phyloP scores from a whole-genome alignment of 2,329 filamentous ascomycete genomes.

The Cadophora malorum region DNA sequence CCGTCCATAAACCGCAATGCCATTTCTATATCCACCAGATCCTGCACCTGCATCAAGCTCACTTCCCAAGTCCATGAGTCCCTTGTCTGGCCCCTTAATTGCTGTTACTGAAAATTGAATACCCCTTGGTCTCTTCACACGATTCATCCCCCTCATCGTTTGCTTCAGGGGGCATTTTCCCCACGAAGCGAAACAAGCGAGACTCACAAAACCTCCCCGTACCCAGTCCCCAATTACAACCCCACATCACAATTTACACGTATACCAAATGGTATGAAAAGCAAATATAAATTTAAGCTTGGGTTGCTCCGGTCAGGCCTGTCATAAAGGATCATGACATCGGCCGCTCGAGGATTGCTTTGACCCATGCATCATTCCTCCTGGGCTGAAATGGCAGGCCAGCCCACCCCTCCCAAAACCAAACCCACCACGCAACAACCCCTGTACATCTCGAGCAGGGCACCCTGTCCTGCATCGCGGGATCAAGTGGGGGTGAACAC shows the following conservation, averaged over 20 bases:
- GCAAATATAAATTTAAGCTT: not conserved
- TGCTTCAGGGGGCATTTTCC: conserved; percentile 1
- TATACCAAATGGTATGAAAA: conserved; percentile 9
- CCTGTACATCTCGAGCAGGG: conserved; percentile 1
- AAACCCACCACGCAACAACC: conserved; percentile 2
- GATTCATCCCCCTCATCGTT: not conserved
- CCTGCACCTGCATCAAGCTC: not conserved
- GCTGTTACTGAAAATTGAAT: no score
- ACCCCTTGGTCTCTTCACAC: not conserved
- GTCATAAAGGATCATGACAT: conserved; percentile 10
- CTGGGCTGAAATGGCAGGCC: conserved; percentile 10
- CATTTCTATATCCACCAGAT: not conserved
- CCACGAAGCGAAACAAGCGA: conserved; percentile 9
- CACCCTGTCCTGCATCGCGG: conserved; percentile 18
- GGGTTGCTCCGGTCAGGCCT: not conserved
- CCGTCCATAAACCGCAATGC: conserved; percentile 1
- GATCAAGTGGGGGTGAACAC: conserved; percentile 18
- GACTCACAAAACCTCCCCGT: not conserved
- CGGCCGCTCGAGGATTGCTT: not conserved
- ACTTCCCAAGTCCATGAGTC: not conserved
- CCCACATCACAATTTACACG: not conserved
- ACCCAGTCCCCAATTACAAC: not conserved
- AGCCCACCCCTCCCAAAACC: not conserved
- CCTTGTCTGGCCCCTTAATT: not conserved
- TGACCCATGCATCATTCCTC: not conserved